Evolutionary conservation across 2,329 filamentous ascomycete genomes (phyloP), one percentile per base, ranked within the genome.

Genomic region (Sarocladiaceae sp.): DNA sequence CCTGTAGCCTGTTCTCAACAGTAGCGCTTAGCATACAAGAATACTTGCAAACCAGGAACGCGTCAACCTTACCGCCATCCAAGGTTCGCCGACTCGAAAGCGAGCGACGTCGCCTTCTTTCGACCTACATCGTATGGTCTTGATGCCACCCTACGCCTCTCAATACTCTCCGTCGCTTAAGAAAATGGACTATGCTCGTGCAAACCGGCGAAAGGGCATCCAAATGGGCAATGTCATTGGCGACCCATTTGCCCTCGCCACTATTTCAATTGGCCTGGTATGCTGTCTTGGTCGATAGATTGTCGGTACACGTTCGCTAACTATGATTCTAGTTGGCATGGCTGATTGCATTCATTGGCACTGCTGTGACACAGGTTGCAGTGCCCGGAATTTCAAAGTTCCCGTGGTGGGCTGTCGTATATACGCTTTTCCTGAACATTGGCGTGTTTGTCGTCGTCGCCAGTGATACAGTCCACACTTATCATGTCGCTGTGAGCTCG

Each of bases 241-340:
- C 62, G 93, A 99, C 72, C 94, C 94, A 5, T 97, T 99, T 71
- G 92, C 93, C 55, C 81, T 99, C 55, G 91, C 92, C 52, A 97
- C 94, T 31, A 83, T 96, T 58, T 97, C 93, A 53, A 97, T 97
- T 69, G 83, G 88, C 57, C 78, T 89, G 66, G 93, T 97, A 83
- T 70, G 90, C 81, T 28, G 37, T 46, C 50, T 37, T 22, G 7
- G 29, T 15, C 4, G 12, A 36, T 52, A 23, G 23, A 8, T 26
- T 10, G 33, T n/a, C 18, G 18, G 6, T 10, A n/a, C 7, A 7
- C 18, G 33, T 5, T 28, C 31, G n/a, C 25, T 40, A n/a, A 44
- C 23, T 20, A 22, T 40, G 37, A 6, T 22, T 56, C 5, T 67
- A 97, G 93, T 84, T 96, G 58, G 93, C 92, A 54, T 99, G 94